phyloP scores from a whole-genome alignment of 768 basidiomycete species.

The Lactarius hengduanensis region DNA sequence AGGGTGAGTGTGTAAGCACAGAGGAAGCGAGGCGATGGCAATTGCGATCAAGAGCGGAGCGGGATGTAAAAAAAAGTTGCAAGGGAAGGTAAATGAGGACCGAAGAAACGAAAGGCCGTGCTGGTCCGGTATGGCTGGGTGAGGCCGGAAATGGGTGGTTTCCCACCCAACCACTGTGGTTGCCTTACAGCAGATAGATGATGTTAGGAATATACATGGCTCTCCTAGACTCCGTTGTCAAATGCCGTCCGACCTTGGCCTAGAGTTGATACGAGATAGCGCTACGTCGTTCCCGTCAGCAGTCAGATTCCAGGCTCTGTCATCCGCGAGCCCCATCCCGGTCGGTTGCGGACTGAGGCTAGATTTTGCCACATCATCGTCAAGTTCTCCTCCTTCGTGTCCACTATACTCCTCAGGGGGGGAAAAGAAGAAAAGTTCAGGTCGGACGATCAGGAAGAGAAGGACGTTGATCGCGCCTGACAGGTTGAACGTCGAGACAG shows the following conservation, averaged over 20 bases:
- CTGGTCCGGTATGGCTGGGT: too few species aligned
- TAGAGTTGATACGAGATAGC: not conserved
- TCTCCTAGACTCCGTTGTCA: not conserved
- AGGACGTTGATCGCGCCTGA: constrained; percentile 44
- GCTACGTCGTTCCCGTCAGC: not conserved
- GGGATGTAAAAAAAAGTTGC: too few species aligned
- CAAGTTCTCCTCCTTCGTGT: not conserved
- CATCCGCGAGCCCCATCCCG: not conserved
- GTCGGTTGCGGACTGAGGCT: constrained; percentile 1
- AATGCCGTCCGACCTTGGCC: not conserved
- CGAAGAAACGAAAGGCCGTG: too few species aligned
- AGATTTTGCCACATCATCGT: too few species aligned
- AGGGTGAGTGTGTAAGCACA: too few species aligned
- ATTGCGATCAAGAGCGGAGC: not conserved
- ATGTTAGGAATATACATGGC: not conserved
- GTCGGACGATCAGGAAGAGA: constrained; percentile 41
- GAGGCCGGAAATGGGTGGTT: too few species aligned
- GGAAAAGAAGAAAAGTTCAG: constrained; percentile 37
- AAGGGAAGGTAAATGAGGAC: too few species aligned
- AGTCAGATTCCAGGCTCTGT: not conserved
- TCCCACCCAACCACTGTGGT: too few species aligned
- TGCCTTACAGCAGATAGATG: not conserved
- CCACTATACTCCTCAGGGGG: not conserved
- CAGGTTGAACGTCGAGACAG: constrained; percentile 37
- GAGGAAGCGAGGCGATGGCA: not conserved